A percentile compares a stretch with the other conserved stretches of the same genome.
phyloP scores from a whole-genome alignment of 495 filamentous ascomycete species.

The Staphylotrichum tortipilum region DNA sequence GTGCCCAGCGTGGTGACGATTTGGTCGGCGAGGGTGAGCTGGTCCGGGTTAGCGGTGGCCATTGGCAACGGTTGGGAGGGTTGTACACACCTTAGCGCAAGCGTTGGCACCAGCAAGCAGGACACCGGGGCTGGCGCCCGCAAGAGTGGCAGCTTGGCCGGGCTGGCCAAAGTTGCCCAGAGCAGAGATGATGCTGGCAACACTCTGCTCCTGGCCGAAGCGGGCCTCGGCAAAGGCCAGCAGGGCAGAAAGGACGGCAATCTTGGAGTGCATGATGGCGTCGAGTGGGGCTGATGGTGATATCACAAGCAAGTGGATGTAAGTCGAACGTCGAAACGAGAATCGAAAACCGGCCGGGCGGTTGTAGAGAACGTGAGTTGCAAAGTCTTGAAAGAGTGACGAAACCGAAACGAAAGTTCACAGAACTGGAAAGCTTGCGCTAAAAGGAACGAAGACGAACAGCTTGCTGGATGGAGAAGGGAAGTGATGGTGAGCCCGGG shows the following conservation, averaged over 20 bases:
- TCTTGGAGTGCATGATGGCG: constrained; percentile 43
- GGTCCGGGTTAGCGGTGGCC: not conserved
- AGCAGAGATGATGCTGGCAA: constrained; percentile 35
- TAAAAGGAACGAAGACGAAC: constrained; percentile 20
- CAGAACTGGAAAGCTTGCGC: constrained; percentile 38
- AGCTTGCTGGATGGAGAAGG: constrained; percentile 28
- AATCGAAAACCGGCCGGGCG: constrained; percentile 31
- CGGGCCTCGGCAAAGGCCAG: constrained; percentile 44
- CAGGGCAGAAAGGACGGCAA: constrained; percentile 32
- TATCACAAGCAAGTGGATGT: no score
- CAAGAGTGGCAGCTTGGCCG: constrained; percentile 47
- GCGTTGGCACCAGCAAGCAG: constrained; percentile 50
- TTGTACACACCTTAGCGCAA: constrained; percentile 41
- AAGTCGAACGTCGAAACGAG: constrained; percentile 22
- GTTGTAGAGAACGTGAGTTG: constrained; percentile 26
- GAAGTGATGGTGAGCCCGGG: constrained; percentile 24
- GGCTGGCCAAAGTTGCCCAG: constrained; percentile 41
- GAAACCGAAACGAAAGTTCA: constrained; percentile 38
- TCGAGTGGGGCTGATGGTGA: not conserved
- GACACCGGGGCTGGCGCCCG: constrained; percentile 42
- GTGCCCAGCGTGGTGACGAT: constrained; percentile 48
- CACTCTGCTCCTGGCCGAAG: constrained; percentile 46
- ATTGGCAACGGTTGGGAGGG: not conserved
- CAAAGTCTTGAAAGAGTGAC: constrained; percentile 37
- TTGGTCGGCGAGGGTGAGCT: constrained; percentile 51